These are phyloP conservation scores for Acacia acuminata DNA, from an alignment of 306 rosid species.

Conservation along the genomic window DNA sequence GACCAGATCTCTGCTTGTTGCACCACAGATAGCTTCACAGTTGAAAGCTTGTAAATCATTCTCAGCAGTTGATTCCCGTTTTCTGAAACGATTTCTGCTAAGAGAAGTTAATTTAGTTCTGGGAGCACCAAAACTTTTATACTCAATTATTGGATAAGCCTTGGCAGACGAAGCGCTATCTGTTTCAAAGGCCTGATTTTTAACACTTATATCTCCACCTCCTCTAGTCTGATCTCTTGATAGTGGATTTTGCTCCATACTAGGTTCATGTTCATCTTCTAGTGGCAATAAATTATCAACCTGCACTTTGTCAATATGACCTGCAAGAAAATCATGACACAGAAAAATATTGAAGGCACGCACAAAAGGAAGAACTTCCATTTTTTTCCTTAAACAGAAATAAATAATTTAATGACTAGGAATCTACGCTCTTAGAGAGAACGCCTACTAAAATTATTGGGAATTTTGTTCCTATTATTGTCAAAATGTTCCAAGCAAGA, in stretches of 20 bases:
- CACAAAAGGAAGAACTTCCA: slow-evolving; percentile 10
- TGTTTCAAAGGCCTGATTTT: slow-evolving; percentile 32
- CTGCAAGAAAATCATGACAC: slow-evolving; percentile 41
- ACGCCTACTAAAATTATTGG: background rate
- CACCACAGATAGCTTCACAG: slow-evolving; percentile 36
- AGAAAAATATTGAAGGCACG: slow-evolving; percentile 17
- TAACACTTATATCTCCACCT: slow-evolving; percentile 33
- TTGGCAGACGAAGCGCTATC: slow-evolving; percentile 28
- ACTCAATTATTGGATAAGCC: slow-evolving; percentile 31
- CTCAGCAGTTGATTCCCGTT: slow-evolving; percentile 65
- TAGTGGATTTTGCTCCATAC: slow-evolving; percentile 36
- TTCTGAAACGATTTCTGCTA: slow-evolving; percentile 38
- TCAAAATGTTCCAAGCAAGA: background rate
- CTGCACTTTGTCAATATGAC: slow-evolving; percentile 32
- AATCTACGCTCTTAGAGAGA: background rate
- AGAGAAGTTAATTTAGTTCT: slow-evolving; percentile 32
- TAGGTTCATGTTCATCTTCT: slow-evolving; percentile 44
- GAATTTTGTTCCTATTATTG: slow-evolving; percentile 5
- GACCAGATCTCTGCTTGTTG: slow-evolving; percentile 28
- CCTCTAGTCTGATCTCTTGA: slow-evolving; percentile 23
- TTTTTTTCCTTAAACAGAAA: slow-evolving; percentile 5
- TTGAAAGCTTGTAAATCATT: slow-evolving; percentile 51
- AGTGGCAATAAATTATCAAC: slow-evolving; percentile 32
- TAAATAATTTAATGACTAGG: background rate
- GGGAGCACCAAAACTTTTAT: slow-evolving; percentile 34